phyloP scores from a whole-genome alignment of 495 filamentous ascomycete genomes.

The Aspergillus avenaceus region DNA sequence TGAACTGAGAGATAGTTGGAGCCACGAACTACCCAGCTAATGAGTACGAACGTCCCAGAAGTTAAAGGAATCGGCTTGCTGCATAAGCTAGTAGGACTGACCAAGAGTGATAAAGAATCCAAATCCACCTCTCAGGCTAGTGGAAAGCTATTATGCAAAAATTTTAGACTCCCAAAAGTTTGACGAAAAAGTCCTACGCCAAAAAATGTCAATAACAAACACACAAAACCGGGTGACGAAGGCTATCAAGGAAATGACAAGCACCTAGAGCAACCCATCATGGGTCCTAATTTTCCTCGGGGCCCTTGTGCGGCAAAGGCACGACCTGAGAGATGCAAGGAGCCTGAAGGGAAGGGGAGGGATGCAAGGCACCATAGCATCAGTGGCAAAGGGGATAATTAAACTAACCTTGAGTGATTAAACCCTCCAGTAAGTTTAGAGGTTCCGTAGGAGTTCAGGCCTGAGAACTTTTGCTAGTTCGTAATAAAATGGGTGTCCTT shows the following conservation, averaged over 20 bases:
- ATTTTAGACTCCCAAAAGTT: constrained; percentile 15
- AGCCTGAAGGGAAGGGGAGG: constrained; percentile 25
- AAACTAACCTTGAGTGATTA: constrained; percentile 30
- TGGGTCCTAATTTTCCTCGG: constrained; percentile 32
- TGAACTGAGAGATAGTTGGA: constrained; percentile 10
- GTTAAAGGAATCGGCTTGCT: constrained; percentile 25
- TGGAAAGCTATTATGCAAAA: constrained; percentile 33
- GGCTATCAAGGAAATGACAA: constrained; percentile 15
- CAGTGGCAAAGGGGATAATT: constrained; percentile 26
- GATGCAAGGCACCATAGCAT: constrained; percentile 37
- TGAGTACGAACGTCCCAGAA: constrained; percentile 29
- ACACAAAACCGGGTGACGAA: constrained; percentile 10
- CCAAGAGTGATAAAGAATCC: constrained; percentile 16
- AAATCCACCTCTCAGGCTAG: constrained; percentile 18
- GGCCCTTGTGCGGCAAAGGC: constrained; percentile 20
- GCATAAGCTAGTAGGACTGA: constrained; percentile 35
- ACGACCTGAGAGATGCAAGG: constrained; percentile 37
- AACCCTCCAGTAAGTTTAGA: constrained; percentile 7
- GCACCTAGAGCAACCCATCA: constrained; percentile 9
- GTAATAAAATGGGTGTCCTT: constrained; percentile 24
- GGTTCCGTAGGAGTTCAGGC: constrained; percentile 6
- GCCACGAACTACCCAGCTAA: constrained; percentile 29
- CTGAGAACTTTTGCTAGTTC: constrained; percentile 12
- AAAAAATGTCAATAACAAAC: constrained; percentile 40
- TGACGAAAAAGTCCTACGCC: constrained; percentile 20